These are phyloP conservation scores for Mycena maculata DNA, from an alignment of 768 basidiomycete genomes.

Conservation along the genomic window DNA sequence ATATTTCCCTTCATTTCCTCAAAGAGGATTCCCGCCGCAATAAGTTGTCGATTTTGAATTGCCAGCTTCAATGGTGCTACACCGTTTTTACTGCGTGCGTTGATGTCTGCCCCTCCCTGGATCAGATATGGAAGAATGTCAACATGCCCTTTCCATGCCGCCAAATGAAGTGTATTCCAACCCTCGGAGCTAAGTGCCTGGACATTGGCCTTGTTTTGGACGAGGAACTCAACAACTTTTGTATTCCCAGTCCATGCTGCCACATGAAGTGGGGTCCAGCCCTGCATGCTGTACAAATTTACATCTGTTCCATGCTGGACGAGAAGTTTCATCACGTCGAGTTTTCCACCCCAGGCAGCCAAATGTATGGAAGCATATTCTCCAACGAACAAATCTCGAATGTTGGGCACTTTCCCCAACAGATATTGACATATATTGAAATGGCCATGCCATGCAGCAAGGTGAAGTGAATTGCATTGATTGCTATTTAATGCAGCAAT, in stretches of 20 bases:
- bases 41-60: slow-evolving; percentile 20
- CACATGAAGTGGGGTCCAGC: slow-evolving; percentile 30
- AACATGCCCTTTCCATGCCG: slow-evolving; percentile 27
- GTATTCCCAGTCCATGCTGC: slow-evolving; percentile 16
- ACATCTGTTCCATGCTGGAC: slow-evolving; percentile 11
- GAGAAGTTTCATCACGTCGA: slow-evolving; percentile 3
- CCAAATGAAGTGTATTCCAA: slow-evolving; percentile 19
- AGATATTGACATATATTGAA: slow-evolving; percentile 7
- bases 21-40: slow-evolving; percentile 8
- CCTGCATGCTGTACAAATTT: not conserved
- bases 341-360: slow-evolving; percentile 13
- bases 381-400: not conserved
- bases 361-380: slow-evolving; percentile 22
- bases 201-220: not conserved
- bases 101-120: slow-evolving; percentile 7
- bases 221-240: slow-evolving; percentile 10
- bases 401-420: not conserved
- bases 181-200: not conserved
- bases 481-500: not conserved
- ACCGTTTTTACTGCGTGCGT: not conserved
- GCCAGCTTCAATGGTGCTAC: slow-evolving; percentile 8
- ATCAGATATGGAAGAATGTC: slow-evolving; percentile 8
- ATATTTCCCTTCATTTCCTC: slow-evolving; percentile 13
- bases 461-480: slow-evolving; percentile 5
- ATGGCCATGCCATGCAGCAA: slow-evolving; percentile 21